phyloP scores from a whole-genome alignment of 2,329 filamentous ascomycete genomes.

The Ceratocystis diversiconidia region DNA sequence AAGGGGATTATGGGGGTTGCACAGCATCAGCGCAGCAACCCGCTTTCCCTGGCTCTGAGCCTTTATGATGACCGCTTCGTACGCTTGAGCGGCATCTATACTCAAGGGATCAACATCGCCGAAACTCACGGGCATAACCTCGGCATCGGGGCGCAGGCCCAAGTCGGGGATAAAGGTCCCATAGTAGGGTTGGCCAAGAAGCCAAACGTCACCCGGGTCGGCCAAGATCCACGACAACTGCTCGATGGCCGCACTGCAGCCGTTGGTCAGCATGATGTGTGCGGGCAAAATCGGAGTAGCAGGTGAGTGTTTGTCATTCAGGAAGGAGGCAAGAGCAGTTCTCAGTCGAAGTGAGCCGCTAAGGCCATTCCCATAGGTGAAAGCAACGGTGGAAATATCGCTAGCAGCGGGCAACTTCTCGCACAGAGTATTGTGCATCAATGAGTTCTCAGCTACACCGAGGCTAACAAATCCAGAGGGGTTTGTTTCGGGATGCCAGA shows the following conservation, averaged over 20 bases:
- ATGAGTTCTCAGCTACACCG: slow-evolving; percentile 37
- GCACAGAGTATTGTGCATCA: slow-evolving; percentile 35
- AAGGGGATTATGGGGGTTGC: slow-evolving; percentile 38
- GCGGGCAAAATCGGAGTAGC: slow-evolving; percentile 23
- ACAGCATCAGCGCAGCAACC: slow-evolving; percentile 36
- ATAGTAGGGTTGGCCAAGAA: slow-evolving; percentile 34
- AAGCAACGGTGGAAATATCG: slow-evolving; percentile 22
- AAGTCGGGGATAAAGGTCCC: slow-evolving; percentile 36
- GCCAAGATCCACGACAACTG: slow-evolving; percentile 29
- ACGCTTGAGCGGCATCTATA: slow-evolving; percentile 28
- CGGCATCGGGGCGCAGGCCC: slow-evolving; percentile 28
- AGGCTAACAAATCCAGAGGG: slow-evolving; percentile 35
- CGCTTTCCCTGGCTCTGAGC: slow-evolving; percentile 27
- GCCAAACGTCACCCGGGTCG: slow-evolving; percentile 29
- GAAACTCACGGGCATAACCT: slow-evolving; percentile 33
- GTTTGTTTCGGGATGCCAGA: slow-evolving; percentile 30
- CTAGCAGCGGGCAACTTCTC: slow-evolving; percentile 30
- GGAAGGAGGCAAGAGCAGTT: slow-evolving; percentile 25
- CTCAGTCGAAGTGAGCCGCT: slow-evolving; percentile 27
- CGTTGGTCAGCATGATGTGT: slow-evolving; percentile 29
- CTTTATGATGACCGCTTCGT: slow-evolving; percentile 32
- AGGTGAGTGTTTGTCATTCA: slow-evolving; percentile 26
- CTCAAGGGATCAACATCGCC: slow-evolving; percentile 31
- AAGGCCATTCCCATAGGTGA: slow-evolving; percentile 32
- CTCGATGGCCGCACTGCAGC: slow-evolving; percentile 30